Evolutionary conservation across 495 filamentous ascomycete genomes (phyloP), one percentile per base, ranked within the genome.

Genomic region (Penicillium steckii): DNA sequence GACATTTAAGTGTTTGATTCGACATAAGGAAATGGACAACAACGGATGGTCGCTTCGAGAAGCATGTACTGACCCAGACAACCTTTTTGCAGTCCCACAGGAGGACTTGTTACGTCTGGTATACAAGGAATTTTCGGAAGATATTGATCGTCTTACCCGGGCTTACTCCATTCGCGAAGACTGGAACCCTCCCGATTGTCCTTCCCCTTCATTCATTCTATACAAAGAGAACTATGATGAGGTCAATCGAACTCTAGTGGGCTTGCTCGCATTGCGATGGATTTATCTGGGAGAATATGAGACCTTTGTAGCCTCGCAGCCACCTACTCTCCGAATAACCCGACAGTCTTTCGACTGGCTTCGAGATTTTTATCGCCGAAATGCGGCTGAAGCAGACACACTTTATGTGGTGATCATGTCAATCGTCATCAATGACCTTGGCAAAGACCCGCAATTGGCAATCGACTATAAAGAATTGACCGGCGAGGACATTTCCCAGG

Each of bases 371-470:
- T 62, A 60, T 21, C 18, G 7, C 0, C 38, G 47, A 15, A 33
- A 21, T 23, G 46, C 60, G 57, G 57, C 13, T n/a, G 35, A 50
- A 12, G 35, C n/a, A 21, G 22, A 65, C 37, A 62, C 69, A 1
- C 50, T 72, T 17, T 67, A 60, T 25, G 60, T 67, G 1, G 49
- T 74, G 43, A 65, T 72, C 15, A 65, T 58, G 22, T 66, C 67
- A 4, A 66, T 72, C 18, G 46, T 74, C 8, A 64, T 72, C 32
- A 74, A 74, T 13, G 67, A 74, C 45, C 46, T 74, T 22, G 71
- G 71, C 7, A 74, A 74, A 46, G 71, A 74, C 21, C 68, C 70
- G 10, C 33, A 57, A 17, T n/a, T 66, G 4, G 57, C 61, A 23
- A n/a, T 19, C 0, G 63, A 69, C 17, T 66, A 64, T 26, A n/a